phyloP scores from a whole-genome alignment of 169 alveolate species.

The Eimeria mitis region DNA sequence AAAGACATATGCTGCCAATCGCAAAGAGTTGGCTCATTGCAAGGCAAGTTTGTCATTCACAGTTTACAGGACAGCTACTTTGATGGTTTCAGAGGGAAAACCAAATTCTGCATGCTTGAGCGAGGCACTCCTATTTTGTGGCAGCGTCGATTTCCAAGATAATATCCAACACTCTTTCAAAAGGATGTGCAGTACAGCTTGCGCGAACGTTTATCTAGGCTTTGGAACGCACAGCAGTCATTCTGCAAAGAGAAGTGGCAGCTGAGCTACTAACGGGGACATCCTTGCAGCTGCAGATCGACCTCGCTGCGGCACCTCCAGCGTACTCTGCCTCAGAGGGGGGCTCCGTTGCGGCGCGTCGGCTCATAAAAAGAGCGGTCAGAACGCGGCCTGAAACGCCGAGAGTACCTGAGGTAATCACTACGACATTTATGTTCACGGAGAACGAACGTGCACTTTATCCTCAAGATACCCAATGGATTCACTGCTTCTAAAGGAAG shows the following conservation, averaged over 20 bases:
- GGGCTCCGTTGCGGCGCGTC: conserved; percentile 51
- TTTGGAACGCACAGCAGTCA: conserved; percentile 22
- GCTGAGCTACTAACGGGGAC: conserved; percentile 38
- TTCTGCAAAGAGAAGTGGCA: conserved; percentile 59
- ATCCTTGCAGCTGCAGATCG: conserved; percentile 42
- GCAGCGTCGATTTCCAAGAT: neutral
- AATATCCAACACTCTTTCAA: neutral
- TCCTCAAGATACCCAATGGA: neutral
- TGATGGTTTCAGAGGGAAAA: neutral
- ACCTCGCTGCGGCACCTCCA: conserved; percentile 46
- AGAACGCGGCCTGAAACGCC: conserved; percentile 80
- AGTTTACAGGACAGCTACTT: neutral
- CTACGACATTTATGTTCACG: neutral
- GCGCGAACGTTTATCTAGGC: neutral
- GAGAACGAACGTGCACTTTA: conserved; percentile 28
- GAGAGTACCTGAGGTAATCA: conserved; percentile 25
- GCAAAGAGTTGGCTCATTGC: conserved; percentile 36
- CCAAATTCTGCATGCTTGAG: neutral
- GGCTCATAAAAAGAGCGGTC: neutral
- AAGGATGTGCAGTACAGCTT: neutral
- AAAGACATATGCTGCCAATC: conserved; percentile 26
- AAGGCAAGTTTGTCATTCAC: conserved; percentile 27
- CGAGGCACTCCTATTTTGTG: neutral
- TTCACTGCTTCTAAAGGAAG: neutral
- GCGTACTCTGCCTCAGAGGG: conserved; percentile 51